Base-by-base conservation (phyloP, 2,329 filamentous ascomycete genomes). In the Geosmithia morbida region DNA sequence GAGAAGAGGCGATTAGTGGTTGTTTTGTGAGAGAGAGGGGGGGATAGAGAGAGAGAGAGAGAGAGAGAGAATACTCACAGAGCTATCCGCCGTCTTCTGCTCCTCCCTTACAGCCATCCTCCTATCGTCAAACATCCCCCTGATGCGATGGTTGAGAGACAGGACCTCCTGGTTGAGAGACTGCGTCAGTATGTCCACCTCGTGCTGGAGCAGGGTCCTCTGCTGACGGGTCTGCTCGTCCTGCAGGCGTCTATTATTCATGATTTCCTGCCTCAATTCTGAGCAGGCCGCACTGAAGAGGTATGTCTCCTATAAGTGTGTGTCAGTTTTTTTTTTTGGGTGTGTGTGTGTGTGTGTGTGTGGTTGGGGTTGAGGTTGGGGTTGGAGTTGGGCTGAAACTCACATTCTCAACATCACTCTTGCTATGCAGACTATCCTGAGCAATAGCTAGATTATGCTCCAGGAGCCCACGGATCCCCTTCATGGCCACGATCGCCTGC, bases 61-160 rank as follows among this genome's bases (percentile, higher is more conserved):
- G 18, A 42, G 44, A 19, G 13, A 16, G 11, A 40, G 41, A 19
- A 11, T 5, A 69, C 75, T 48, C 67, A 87, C 83, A 56, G 82
- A 82, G 46, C 84, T 85, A 59, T 97, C 90, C 58, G 86, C 83
- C 7, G 74, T 74, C 59, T 88, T 82, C 65, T 96, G 88, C 62
- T 96, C 86, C 63, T 90, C 85, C 48, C 88, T 72, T 2, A 94
- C 88, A 2, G 80, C 78, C 85, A 97, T 94, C 61, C 90, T 92
- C 42, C 94, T 79, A 61, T 98, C 90, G 59, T 97, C 90, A 61
- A 97, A 96, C 74, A 96, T 84, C 49, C 87, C 90, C 61, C 89
- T 87, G n/a, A 97, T 74, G 48, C 89, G 87, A 59, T 98, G 90
- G 56, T 87, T 92, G 50, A 97, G 69, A 33, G 77, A 83, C 48